Percentiles rank a stretch among this genome's conserved stretches.
These are phyloP conservation scores for Gossypium rotundifolium DNA, from an alignment of 345 rosid genomes.

Conservation along the genomic window DNA sequence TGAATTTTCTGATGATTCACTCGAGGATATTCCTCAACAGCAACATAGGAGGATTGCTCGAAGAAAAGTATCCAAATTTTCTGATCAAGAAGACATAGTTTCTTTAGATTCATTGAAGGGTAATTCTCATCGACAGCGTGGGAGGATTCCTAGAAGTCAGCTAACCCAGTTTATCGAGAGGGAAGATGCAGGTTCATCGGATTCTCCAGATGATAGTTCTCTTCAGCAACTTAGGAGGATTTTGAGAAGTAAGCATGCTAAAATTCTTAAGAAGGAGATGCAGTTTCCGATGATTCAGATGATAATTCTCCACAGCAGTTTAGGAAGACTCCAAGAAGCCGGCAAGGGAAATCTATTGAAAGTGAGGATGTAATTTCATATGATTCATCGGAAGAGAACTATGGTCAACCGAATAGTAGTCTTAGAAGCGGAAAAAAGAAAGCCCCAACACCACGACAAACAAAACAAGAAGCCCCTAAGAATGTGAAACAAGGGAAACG, in stretches of 20 bases:
- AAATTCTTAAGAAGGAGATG: slow-evolving; percentile 20
- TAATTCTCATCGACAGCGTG: background rate
- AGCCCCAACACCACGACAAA: slow-evolving; percentile 17
- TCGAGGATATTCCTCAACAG: slow-evolving; percentile 21
- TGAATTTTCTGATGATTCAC: slow-evolving; percentile 36
- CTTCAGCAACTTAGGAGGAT: slow-evolving; percentile 14
- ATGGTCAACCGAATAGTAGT: slow-evolving; percentile 11
- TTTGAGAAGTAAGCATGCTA: slow-evolving; percentile 15
- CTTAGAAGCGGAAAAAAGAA: slow-evolving; percentile 26
- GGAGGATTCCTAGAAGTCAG: slow-evolving; percentile 23
- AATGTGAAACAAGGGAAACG: slow-evolving; percentile 15
- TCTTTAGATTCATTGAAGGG: background rate
- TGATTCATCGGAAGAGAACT: background rate
- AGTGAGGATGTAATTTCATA: slow-evolving; percentile 17
- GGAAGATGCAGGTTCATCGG: slow-evolving; percentile 27
- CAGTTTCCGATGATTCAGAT: slow-evolving; percentile 25
- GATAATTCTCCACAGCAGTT: slow-evolving; percentile 10
- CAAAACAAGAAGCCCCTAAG: slow-evolving; percentile 27
- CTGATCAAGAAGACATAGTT: slow-evolving; percentile 10
- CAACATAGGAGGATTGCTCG: slow-evolving; percentile 16
- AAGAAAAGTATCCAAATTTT: slow-evolving; percentile 24
- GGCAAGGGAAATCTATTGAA: slow-evolving; percentile 13
- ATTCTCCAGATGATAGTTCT: slow-evolving; percentile 21
- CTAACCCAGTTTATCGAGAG: slow-evolving; percentile 18
- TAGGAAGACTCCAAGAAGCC: slow-evolving; percentile 16